phyloP scores from a whole-genome alignment of 257 asterid species.

The Solanum lignicaule region DNA sequence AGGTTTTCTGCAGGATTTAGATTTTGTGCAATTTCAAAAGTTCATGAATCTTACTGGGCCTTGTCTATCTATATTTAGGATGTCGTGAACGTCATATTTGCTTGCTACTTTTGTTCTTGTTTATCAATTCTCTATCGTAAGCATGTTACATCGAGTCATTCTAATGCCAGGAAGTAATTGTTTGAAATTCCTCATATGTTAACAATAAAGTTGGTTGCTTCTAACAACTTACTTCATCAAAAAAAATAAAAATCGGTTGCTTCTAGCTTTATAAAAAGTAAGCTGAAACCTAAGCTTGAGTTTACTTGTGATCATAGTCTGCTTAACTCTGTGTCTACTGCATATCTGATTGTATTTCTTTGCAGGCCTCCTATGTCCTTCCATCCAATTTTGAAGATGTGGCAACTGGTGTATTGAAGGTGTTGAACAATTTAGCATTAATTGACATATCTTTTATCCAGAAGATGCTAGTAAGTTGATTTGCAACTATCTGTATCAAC shows the following conservation, averaged over 20 bases:
- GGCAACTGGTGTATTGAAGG: conserved; percentile 89
- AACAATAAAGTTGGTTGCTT: background rate
- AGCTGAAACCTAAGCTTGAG: background rate
- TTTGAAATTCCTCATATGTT: background rate
- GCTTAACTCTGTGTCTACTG: background rate
- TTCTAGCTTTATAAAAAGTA: background rate
- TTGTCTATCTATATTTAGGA: background rate
- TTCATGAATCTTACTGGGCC: background rate
- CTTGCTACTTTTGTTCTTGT: background rate
- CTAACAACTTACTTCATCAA: background rate
- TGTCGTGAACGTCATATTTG: background rate
- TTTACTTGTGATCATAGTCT: background rate
- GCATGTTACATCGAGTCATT: background rate
- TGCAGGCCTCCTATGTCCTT: conserved; percentile 62
- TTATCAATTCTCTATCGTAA: background rate
- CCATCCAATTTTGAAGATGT: conserved; percentile 98
- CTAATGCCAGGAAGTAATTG: background rate
- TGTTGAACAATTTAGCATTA: conserved; percentile 90
- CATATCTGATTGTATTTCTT: conserved; percentile 7
- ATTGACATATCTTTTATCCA: conserved; percentile 82
- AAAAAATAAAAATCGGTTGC: background rate
- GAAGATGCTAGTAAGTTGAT: conserved; percentile 72
- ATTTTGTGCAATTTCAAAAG: background rate
- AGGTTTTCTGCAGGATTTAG: background rate
- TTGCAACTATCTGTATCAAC: background rate